phyloP scores from a whole-genome alignment of 352 stramenopile genomes.

The Pythium aphanidermatum region DNA sequence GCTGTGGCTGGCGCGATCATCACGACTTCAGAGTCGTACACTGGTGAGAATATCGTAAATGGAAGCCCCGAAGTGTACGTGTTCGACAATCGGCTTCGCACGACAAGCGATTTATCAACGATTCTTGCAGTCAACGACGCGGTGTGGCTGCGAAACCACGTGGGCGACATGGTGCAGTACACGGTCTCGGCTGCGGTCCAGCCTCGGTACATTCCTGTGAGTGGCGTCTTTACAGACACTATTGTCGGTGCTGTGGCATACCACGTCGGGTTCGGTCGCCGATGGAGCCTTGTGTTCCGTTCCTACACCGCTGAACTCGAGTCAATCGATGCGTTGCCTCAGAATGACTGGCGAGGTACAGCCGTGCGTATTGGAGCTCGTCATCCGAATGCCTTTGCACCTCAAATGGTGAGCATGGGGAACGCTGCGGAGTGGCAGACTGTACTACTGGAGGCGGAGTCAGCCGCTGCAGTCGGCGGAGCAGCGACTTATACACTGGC shows the following conservation, averaged over 20 bases:
- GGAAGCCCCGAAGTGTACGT: slow-evolving; percentile 32
- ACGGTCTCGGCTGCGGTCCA: slow-evolving; percentile 19
- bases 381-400: slow-evolving; percentile 27
- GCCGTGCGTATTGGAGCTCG: slow-evolving; percentile 38
- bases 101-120: slow-evolving; percentile 41
- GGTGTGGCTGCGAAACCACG: slow-evolving; percentile 43
- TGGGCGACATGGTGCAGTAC: slow-evolving; percentile 46
- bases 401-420: slow-evolving; percentile 40
- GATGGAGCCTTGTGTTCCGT: slow-evolving; percentile 65
- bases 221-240: slow-evolving; percentile 33
- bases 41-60: slow-evolving; percentile 22
- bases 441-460: slow-evolving; percentile 38
- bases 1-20: slow-evolving; percentile 20
- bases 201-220: slow-evolving; percentile 35
- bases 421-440: slow-evolving; percentile 53
- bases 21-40: slow-evolving; percentile 31
- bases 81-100: slow-evolving; percentile 60
- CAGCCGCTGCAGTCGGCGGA: slow-evolving; percentile 15
- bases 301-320: slow-evolving; percentile 51
- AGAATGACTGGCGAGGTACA: slow-evolving; percentile 53
- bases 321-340: slow-evolving; percentile 50
- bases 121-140: slow-evolving; percentile 33
- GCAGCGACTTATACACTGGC: slow-evolving; percentile 39
- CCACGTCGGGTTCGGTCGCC: slow-evolving; percentile 35
- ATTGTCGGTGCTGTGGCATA: slow-evolving; percentile 33